These are phyloP conservation scores for Rhizopogon rudus DNA, from an alignment of 768 basidiomycete species.

Conservation along the genomic window DNA sequence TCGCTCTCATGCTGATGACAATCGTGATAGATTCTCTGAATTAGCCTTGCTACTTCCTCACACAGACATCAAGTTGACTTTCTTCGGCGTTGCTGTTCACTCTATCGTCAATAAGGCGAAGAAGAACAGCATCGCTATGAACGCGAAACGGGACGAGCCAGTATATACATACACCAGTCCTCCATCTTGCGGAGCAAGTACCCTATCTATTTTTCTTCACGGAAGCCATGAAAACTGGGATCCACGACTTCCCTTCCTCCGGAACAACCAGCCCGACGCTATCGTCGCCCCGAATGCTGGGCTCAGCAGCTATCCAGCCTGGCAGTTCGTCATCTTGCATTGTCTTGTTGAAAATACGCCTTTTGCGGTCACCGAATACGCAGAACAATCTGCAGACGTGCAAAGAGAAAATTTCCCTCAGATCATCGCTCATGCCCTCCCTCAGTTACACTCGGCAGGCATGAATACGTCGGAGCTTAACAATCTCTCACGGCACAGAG, in stretches of 20 bases:
- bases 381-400: conserved; percentile 31
- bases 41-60: conserved; percentile 40
- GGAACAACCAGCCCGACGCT: conserved; percentile 31
- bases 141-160: conserved; percentile 20
- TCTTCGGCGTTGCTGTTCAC: conserved; percentile 34
- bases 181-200: conserved; percentile 31
- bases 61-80: conserved; percentile 38
- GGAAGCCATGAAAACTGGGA: conserved; percentile 22
- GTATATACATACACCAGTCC: conserved; percentile 35
- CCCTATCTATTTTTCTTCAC: conserved; percentile 32
- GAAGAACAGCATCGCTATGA: conserved; percentile 27
- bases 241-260: conserved; percentile 15
- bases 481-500: conserved; percentile 19
- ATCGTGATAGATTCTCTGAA: conserved; percentile 36
- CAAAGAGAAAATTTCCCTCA: conserved; percentile 25
- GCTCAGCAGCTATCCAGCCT: conserved; percentile 30
- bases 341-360: conserved; percentile 22
- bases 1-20: background rate
- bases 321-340: conserved; percentile 32
- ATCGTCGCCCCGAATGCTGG: conserved; percentile 39
- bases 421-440: conserved; percentile 22
- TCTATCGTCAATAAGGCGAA: conserved; percentile 26
- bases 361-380: conserved; percentile 32
- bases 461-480: conserved; percentile 16
- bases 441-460: conserved; percentile 12